A percentile compares a stretch with the other conserved stretches of the same genome.
Conservation (phyloP, 1,139 yeast genomes). For the Taiozyma onychis region DNA sequence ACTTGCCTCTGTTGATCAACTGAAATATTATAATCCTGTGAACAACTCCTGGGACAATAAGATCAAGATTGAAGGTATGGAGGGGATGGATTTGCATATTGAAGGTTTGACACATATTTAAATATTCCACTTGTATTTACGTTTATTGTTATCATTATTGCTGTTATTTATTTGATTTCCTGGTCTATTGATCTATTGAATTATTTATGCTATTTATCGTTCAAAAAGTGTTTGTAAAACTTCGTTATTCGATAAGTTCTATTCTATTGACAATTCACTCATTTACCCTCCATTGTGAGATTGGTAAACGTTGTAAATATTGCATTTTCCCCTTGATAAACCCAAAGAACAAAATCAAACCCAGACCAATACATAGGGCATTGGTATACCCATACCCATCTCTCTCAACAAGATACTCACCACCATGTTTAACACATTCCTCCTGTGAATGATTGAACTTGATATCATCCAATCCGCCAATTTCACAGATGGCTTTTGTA, state of each 20-base stretch:
- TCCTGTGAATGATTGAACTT: slow-evolving; percentile 37
- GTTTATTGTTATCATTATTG: neutral
- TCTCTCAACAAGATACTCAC: slow-evolving; percentile 44
- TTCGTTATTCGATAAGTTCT: slow-evolving; percentile 29
- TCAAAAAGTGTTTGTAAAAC: too few species aligned
- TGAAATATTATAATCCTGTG: neutral
- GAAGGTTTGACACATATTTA: neutral
- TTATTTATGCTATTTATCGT: neutral
- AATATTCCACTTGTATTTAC: neutral
- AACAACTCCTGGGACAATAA: neutral
- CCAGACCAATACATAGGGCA: slow-evolving; percentile 60
- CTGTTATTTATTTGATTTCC: neutral
- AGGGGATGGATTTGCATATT: neutral
- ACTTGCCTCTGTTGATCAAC: neutral
- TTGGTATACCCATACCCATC: slow-evolving; percentile 90
- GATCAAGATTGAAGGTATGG: neutral
- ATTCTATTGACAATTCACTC: slow-evolving; percentile 80
- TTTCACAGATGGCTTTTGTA: slow-evolving; percentile 55
- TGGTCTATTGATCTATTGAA: neutral
- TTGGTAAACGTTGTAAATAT: slow-evolving; percentile 29
- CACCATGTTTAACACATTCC: slow-evolving; percentile 48
- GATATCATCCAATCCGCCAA: slow-evolving; percentile 27
- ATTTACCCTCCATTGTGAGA: slow-evolving; percentile 37
- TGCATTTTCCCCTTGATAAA: slow-evolving; percentile 56
- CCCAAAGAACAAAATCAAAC: slow-evolving; percentile 55